Evolutionary conservation across 148 eudicot genomes (phyloP).

Genomic region (Amaranthus cruentus): DNA sequence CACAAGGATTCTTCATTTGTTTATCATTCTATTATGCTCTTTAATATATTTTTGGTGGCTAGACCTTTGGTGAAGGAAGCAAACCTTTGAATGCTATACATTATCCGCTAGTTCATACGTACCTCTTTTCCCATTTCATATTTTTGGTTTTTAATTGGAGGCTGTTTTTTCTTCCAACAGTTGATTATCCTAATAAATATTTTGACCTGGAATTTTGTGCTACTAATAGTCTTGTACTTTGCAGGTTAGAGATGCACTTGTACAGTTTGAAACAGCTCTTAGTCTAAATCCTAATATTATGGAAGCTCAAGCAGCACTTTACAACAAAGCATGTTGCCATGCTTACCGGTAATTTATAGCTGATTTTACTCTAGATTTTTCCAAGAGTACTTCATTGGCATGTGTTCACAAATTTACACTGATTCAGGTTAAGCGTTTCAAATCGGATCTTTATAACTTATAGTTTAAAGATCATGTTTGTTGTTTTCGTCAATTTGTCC

Average conservation of each 20-base stretch:
- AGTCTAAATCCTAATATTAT: conserved; percentile 69
- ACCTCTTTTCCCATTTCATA: neutral
- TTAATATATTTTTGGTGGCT: neutral
- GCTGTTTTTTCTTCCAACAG: neutral
- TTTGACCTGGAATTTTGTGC: neutral
- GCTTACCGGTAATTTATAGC: conserved; percentile 67
- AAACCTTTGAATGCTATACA: neutral
- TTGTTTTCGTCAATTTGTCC: neutral
- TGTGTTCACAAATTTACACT: neutral
- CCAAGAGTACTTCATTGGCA: neutral
- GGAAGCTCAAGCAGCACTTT: conserved; percentile 99
- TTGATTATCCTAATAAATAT: neutral
- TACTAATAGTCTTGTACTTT: conserved; percentile 2
- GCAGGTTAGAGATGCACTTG: conserved; percentile 91
- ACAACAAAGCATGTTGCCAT: conserved; percentile 98
- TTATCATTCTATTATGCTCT: neutral
- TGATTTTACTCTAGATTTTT: neutral
- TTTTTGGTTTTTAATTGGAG: neutral
- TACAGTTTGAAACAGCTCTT: conserved; percentile 82
- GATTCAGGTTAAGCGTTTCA: neutral
- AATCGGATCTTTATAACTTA: neutral
- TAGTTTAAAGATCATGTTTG: neutral
- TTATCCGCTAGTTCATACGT: neutral
- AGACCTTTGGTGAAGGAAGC: neutral
- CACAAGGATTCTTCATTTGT: too few species aligned